A percentile compares a stretch with the other conserved stretches of the same genome.
Conservation (phyloP, 73 alveolate genomes). For the Paramecium sexaurelia region DNA sequence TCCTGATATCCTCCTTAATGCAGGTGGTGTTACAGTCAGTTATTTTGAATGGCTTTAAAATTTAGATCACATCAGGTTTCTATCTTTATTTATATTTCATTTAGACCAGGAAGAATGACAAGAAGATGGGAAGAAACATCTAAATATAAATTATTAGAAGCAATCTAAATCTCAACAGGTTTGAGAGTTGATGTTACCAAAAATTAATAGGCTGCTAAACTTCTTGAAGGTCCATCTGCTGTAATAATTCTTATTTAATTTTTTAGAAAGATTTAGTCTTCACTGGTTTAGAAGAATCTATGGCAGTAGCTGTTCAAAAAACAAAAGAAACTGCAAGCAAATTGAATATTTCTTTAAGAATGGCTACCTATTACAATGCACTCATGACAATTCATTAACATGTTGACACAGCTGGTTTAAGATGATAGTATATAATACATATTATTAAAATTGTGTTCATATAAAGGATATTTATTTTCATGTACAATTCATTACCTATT, state of each 20-base stretch:
- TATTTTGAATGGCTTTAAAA: conserved; percentile 93
- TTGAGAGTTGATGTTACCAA: conserved; percentile 64
- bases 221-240: conserved; percentile 67
- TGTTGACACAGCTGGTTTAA: conserved; percentile 66
- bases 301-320: conserved; percentile 79
- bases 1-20: conserved; percentile 87
- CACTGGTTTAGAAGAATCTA: conserved; percentile 89
- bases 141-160: conserved; percentile 69
- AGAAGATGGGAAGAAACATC: conserved; percentile 84
- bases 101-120: conserved; percentile 84
- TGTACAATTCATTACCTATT: too few species aligned
- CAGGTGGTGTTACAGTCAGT: conserved; percentile 93
- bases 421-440: conserved; percentile 31
- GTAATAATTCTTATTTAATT: background rate
- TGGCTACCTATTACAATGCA: conserved; percentile 79
- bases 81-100: background rate
- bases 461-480: background rate
- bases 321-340: conserved; percentile 70
- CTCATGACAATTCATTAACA: conserved; percentile 57
- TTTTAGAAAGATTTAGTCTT: conserved; percentile 82
- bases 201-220: conserved; percentile 58
- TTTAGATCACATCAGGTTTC: conserved; percentile 75
- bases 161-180: conserved; percentile 59
- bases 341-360: conserved; percentile 74
- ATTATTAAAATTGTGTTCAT: background rate